Evolutionary conservation across 306 rosid genomes (phyloP).

Genomic region (Quercus suber): DNA sequence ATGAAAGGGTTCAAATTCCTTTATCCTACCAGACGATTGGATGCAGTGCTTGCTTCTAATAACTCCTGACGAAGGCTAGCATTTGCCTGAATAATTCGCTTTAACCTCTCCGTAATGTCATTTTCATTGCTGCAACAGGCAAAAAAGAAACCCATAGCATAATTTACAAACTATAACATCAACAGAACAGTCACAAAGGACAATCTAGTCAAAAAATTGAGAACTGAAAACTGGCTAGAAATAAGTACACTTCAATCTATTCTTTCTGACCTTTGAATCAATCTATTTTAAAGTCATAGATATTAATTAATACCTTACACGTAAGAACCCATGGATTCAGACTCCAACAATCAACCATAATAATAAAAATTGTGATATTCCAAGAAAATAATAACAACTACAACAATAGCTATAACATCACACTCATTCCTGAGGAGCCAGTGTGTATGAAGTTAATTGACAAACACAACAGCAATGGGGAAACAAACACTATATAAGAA

Average conservation of each 20-base stretch:
- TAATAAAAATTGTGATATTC: background rate
- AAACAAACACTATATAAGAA: background rate
- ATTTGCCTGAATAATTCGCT: slow-evolving; percentile 60
- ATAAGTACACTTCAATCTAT: slow-evolving; percentile 9
- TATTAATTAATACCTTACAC: too few species aligned
- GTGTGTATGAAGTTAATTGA: background rate
- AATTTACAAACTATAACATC: background rate
- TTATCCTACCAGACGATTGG: slow-evolving; percentile 53
- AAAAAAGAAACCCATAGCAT: slow-evolving; percentile 17
- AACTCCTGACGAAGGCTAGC: slow-evolving; percentile 50
- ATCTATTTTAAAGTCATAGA: too few species aligned
- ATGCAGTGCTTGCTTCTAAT: slow-evolving; percentile 39
- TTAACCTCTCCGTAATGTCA: slow-evolving; percentile 84
- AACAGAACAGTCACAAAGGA: slow-evolving; percentile 3
- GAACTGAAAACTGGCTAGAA: background rate
- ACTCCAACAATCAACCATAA: background rate
- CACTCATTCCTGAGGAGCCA: background rate
- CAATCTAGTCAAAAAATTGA: background rate
- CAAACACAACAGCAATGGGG: background rate
- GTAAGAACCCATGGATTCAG: background rate
- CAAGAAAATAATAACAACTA: background rate
- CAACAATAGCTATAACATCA: background rate
- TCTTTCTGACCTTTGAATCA: slow-evolving; percentile 60
- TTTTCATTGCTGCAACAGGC: slow-evolving; percentile 80
- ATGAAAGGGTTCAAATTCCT: slow-evolving; percentile 6